Evolutionary conservation across 2,329 filamentous ascomycete genomes (phyloP), one percentile per base, ranked within the genome.

Genomic region (Alternaria tenuissima): DNA sequence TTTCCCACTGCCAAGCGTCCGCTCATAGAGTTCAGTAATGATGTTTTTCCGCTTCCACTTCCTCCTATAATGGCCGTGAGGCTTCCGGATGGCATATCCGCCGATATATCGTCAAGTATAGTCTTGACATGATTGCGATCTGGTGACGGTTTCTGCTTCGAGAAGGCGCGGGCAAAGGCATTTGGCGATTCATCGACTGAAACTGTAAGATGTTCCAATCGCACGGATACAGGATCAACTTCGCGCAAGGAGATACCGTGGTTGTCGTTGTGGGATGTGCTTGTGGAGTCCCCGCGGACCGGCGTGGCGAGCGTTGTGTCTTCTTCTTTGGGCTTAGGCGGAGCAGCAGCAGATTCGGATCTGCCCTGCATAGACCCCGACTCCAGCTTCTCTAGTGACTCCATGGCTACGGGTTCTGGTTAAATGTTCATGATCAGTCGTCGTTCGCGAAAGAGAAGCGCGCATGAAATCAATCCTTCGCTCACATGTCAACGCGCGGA

Each of bases 1-100:
- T 85, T 87, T n/a, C 81, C 79, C n/a, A 81, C 79, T 11, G 83
- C 81, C 74, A 92, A 87, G 34, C 91, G 85, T 65, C 90, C 87
- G 11, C 91, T 88, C 79, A 93, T 84, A 20, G 88, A 86, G 73
- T 92, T 93, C 34, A 93, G 80, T 58, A 80, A 58, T 2, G 74
- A 76, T 3, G 74, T 79, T 56, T 93, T 93, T 0, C 90, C 90
- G 2, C 87, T 90, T 20, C 91, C 90, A 70, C 88, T 90, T 4
- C 90, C 89, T 9, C 91, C 91, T 58, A 93, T 88, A 54, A 93
- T 92, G 8, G 91, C 91, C 0, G 90, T 92, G 41, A 94, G 77
- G 3, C 87, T 89, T 3, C 91, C 89, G 7, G 86, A 84, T 3
- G 83, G 82, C 73, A 93, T 85, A 24, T 87, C 84, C 2, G 89